phyloP scores from a whole-genome alignment of 306 rosid genomes.

The Canavalia gladiata region DNA sequence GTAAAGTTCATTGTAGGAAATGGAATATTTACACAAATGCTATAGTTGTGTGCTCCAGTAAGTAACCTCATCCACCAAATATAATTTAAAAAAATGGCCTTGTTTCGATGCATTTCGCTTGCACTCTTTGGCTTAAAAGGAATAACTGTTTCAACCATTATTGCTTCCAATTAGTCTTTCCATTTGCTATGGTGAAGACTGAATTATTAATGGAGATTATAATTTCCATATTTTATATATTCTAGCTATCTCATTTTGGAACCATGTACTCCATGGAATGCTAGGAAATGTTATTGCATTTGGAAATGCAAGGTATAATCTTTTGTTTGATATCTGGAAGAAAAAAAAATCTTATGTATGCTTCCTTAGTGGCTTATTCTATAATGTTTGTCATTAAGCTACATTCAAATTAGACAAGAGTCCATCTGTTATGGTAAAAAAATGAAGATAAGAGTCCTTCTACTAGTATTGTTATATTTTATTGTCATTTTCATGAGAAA shows the following conservation, averaged over 20 bases:
- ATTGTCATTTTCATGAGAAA: conserved; percentile 48
- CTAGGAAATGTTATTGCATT: conserved; percentile 34
- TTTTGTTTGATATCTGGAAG: conserved; percentile 25
- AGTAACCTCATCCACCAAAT: conserved; percentile 24
- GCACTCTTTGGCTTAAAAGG: conserved; percentile 16
- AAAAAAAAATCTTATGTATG: background rate
- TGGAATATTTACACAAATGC: background rate
- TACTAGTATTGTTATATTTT: conserved; percentile 20
- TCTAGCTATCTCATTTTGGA: conserved; percentile 9
- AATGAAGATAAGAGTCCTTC: background rate
- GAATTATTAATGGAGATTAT: background rate
- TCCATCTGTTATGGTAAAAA: conserved; percentile 22
- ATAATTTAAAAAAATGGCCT: background rate
- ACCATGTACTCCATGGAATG: conserved; percentile 5
- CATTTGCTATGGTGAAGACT: background rate
- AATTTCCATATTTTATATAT: conserved; percentile 4
- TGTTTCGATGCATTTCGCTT: conserved; percentile 4
- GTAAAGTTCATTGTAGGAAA: background rate
- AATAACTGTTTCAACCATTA: background rate
- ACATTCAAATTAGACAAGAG: conserved; percentile 9
- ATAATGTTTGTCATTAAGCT: conserved; percentile 16
- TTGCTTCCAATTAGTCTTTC: background rate
- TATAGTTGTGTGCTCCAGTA: background rate
- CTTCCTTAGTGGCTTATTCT: conserved; percentile 27
- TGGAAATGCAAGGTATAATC: background rate